These are phyloP conservation scores for Gracilaria caudata DNA, from an alignment of 23 red algal genomes.

Conservation along the genomic window DNA sequence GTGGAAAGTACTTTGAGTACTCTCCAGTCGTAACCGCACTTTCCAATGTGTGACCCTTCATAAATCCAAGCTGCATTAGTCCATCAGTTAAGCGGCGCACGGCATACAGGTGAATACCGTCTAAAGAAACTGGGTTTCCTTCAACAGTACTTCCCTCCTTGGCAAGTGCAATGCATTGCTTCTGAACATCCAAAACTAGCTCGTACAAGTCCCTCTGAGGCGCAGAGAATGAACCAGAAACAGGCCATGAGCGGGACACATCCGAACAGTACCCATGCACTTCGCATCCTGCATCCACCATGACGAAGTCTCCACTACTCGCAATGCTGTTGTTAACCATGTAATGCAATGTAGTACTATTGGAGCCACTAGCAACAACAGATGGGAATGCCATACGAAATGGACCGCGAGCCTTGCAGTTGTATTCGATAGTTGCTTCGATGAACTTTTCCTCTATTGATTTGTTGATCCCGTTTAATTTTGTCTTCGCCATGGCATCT, in stretches of 20 bases:
- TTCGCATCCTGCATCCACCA: constrained; percentile 91
- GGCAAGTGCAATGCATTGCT: constrained; percentile 62
- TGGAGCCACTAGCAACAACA: constrained; percentile 78
- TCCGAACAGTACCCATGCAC: constrained; percentile 86
- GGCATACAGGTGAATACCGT: constrained; percentile 62
- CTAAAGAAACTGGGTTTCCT: constrained; percentile 45
- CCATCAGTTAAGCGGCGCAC: constrained; percentile 63
- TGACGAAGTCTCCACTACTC: constrained; percentile 67
- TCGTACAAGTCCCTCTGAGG: constrained; percentile 81
- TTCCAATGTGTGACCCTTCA: constrained; percentile 53
- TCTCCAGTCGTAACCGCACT: constrained; percentile 53
- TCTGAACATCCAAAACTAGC: constrained; percentile 71
- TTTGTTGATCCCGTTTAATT: constrained; percentile 8
- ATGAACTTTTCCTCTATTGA: constrained; percentile 62
- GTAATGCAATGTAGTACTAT: constrained; percentile 82
- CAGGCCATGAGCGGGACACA: constrained; percentile 83
- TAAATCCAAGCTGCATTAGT: constrained; percentile 76
- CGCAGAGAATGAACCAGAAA: constrained; percentile 71
- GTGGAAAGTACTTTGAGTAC: constrained; percentile 75
- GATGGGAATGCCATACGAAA: constrained; percentile 82
- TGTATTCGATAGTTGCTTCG: constrained; percentile 75
- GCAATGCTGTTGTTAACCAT: constrained; percentile 67
- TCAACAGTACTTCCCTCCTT: constrained; percentile 17
- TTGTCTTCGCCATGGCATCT: constrained; percentile 66
- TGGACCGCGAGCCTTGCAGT: constrained; percentile 56